These are phyloP conservation scores for Trichomonascus vanleenenianus DNA, from an alignment of 805 yeast genomes.

Conservation along the genomic window DNA sequence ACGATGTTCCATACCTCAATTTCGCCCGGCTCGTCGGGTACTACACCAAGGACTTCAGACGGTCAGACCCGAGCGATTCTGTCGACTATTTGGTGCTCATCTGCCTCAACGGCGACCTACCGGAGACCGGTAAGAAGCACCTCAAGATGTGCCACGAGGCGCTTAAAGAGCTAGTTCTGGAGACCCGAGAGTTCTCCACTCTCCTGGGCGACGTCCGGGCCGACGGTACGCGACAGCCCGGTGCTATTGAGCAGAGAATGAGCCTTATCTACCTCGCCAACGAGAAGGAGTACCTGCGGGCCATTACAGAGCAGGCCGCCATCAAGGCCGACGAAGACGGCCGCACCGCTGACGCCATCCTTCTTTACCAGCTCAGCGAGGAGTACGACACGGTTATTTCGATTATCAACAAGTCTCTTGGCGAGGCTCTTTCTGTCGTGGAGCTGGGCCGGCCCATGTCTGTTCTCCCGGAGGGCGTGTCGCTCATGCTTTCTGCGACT, in stretches of 20 bases:
- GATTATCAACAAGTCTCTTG: conserved; percentile 65
- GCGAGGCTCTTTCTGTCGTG: conserved; percentile 65
- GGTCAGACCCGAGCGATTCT: conserved; percentile 82
- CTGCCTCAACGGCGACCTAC: conserved; percentile 42
- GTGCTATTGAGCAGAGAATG: conserved; percentile 74
- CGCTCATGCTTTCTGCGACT: conserved; percentile 25
- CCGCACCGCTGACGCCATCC: conserved; percentile 72
- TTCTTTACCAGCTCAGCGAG: conserved; percentile 80
- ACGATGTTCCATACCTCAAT: conserved; percentile 32
- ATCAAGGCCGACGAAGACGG: conserved; percentile 87
- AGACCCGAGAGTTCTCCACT: conserved; percentile 75
- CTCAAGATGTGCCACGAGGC: conserved; percentile 63
- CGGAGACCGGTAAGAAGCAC: conserved; percentile 33
- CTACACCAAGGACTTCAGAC: conserved; percentile 75
- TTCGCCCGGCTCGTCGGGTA: conserved; percentile 65
- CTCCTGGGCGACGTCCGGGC: conserved; percentile 76
- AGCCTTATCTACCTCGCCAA: conserved; percentile 50
- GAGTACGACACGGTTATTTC: conserved; percentile 75
- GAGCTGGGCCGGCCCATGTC: conserved; percentile 56
- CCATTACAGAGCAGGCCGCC: conserved; percentile 81
- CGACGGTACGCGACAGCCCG: conserved; percentile 73
- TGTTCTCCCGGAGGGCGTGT: conserved; percentile 24
- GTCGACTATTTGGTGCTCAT: conserved; percentile 79
- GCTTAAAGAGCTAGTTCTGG: conserved; percentile 72
- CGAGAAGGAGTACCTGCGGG: conserved; percentile 52